Evolutionary conservation across 306 rosid species (phyloP), one percentile per base, ranked within the genome.

Genomic region (Senna tora): DNA sequence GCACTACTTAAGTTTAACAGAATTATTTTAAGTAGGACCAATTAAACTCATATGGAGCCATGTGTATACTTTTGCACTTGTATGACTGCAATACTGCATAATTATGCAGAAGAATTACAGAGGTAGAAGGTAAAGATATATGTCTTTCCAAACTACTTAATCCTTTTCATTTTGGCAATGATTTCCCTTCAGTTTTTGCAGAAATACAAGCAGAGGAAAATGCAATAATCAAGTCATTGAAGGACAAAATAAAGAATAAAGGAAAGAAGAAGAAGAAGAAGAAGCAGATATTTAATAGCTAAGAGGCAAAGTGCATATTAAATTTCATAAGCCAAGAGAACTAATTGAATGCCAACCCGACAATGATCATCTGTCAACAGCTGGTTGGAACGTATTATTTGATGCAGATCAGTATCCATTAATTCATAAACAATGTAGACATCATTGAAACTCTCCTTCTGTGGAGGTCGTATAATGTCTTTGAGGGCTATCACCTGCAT

Each of bases 401-500:
- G 96, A 82, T 90, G 91, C 70, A 93, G 89, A 78, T 93, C 98
- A 8, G 98, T 90, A 75, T 93, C 98, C 98, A 93, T 87, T 70
- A 93, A 71, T 70, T 91, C 98, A 75, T 78, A 93, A 72, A 93
- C 89, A 65, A 89, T 84, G 86, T 89, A 93, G 5, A 93, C 98
- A 77, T 93, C 98, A 67, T 93, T 90, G 87, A 91, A 93, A 76
- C 79, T 86, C 65, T 93, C 92, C 84, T 19, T 83, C 64, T 80
- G 88, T 14, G 97, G 97, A 64, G 98, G 96, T 25, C 97, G 77
- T 67, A 93, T 84, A 50, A 93, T 87, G 74, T 93, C 98, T 82
- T 87, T 91, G 20, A 93, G 78, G 83, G 77, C 75, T 75, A 91
- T 74, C 66, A 93, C 89, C 98, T 93, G 94, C 81, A 80, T 80